Evolutionary conservation across 2,329 filamentous ascomycete species (phyloP).

Genomic region (Endothia cerciana): DNA sequence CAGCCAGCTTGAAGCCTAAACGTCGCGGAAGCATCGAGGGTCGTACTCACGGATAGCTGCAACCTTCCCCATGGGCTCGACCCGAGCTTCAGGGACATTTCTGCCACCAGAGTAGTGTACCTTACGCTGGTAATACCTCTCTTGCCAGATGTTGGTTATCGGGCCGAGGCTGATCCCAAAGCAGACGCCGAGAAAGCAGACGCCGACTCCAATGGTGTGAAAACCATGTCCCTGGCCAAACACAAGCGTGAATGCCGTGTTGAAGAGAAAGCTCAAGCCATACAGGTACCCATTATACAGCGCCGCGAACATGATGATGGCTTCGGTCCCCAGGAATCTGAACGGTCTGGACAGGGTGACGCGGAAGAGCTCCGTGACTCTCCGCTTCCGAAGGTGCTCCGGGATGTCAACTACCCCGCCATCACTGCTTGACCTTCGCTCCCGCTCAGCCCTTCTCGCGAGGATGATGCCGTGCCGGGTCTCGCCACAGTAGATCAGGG

Average conservation of each 20-base stretch:
- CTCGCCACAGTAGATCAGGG: constrained; percentile 44
- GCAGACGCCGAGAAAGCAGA: constrained; percentile 43
- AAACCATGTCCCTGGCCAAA: constrained; percentile 51
- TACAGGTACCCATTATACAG: constrained; percentile 54
- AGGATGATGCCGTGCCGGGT: constrained; percentile 43
- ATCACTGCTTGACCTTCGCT: constrained; percentile 34
- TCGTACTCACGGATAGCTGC: constrained; percentile 39
- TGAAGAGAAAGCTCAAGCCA: constrained; percentile 53
- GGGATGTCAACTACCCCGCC: constrained; percentile 40
- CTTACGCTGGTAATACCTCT: constrained; percentile 43
- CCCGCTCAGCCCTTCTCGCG: constrained; percentile 37
- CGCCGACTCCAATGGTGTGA: constrained; percentile 42
- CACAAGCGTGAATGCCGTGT: constrained; percentile 52
- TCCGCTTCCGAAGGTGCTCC: constrained; percentile 42
- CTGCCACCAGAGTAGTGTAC: constrained; percentile 38
- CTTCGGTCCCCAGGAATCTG: constrained; percentile 49
- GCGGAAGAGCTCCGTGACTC: constrained; percentile 43
- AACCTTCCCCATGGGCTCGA: constrained; percentile 42
- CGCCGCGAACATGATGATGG: constrained; percentile 52
- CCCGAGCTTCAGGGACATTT: constrained; percentile 47
- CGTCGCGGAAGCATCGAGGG: not conserved
- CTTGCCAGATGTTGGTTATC: constrained; percentile 49
- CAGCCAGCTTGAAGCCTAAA: not conserved
- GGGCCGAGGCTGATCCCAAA: constrained; percentile 39
- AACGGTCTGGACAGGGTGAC: constrained; percentile 51